These are phyloP conservation scores for Cucurbita pepo DNA, from an alignment of 306 rosid species.

Conservation along the genomic window DNA sequence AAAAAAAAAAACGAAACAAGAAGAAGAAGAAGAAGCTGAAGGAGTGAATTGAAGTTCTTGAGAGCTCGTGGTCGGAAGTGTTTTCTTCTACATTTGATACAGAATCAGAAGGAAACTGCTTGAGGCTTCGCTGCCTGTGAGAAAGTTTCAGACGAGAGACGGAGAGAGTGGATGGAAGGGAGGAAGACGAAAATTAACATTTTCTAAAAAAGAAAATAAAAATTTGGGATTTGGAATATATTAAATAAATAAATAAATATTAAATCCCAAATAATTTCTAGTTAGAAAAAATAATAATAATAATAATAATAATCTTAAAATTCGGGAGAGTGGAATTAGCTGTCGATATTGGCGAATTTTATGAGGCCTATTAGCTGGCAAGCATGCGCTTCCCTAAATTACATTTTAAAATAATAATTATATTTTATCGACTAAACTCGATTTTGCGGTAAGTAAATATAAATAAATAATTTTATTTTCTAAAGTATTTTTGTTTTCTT, in stretches of 20 bases:
- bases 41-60: not conserved
- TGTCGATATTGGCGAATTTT: constrained; percentile 59
- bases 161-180: not conserved
- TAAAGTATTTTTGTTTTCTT: no score
- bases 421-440: no score
- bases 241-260: not conserved
- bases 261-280: not conserved
- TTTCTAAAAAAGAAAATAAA: not conserved
- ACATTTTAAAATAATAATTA: no score
- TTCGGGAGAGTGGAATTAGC: constrained; percentile 27
- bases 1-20: not conserved
- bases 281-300: not conserved
- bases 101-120: constrained; percentile 11
- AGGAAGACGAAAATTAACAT: not conserved
- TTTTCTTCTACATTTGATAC: constrained; percentile 27
- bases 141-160: not conserved
- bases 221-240: not conserved
- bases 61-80: not conserved
- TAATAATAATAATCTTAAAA: no score
- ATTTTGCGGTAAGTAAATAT: no score
- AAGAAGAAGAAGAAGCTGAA: not conserved
- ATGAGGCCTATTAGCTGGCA: constrained; percentile 65
- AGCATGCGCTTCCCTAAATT: constrained; percentile 31
- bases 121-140: not conserved
- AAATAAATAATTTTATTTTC: no score